Conservation (phyloP, 2,329 filamentous ascomycete species). For the Raffaelea arxii region DNA sequence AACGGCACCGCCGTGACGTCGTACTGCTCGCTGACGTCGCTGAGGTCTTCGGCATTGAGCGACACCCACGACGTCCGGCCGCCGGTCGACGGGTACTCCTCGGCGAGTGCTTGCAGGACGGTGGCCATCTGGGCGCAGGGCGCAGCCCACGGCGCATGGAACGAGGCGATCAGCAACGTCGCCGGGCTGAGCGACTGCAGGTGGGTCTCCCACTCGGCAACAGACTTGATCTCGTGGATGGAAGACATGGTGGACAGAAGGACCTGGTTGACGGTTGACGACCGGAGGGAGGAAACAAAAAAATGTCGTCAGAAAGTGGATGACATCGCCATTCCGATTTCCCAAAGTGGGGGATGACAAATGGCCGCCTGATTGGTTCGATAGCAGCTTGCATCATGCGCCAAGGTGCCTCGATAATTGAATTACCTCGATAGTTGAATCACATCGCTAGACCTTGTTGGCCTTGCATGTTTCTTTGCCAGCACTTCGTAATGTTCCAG, state of each 20-base stretch:
- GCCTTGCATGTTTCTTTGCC: too few relatives aligned
- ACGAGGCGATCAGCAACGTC: constrained; percentile 77
- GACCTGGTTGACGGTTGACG: not conserved
- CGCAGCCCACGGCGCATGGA: constrained; percentile 93
- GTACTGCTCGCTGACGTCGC: constrained; percentile 84
- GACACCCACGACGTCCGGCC: constrained; percentile 71
- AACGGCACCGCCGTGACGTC: constrained; percentile 92
- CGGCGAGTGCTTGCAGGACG: constrained; percentile 75
- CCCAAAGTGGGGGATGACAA: too few relatives aligned
- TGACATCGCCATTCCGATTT: too few relatives aligned
- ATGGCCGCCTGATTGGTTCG: too few relatives aligned
- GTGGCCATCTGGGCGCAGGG: constrained; percentile 91
- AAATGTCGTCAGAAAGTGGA: not conserved
- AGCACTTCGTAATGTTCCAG: too few relatives aligned
- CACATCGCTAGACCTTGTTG: too few relatives aligned
- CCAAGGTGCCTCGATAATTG: too few relatives aligned
- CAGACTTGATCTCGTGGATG: constrained; percentile 66
- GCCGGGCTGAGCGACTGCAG: constrained; percentile 56
- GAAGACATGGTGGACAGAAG: constrained; percentile 63
- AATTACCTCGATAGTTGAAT: too few relatives aligned
- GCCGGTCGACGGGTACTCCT: constrained; percentile 66
- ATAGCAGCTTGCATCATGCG: too few relatives aligned
- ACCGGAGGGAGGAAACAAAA: not conserved
- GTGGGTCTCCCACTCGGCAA: constrained; percentile 63
- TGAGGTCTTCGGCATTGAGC: constrained; percentile 89